Conservation (phyloP, 306 rosid genomes). For the Prunus mongolica region DNA sequence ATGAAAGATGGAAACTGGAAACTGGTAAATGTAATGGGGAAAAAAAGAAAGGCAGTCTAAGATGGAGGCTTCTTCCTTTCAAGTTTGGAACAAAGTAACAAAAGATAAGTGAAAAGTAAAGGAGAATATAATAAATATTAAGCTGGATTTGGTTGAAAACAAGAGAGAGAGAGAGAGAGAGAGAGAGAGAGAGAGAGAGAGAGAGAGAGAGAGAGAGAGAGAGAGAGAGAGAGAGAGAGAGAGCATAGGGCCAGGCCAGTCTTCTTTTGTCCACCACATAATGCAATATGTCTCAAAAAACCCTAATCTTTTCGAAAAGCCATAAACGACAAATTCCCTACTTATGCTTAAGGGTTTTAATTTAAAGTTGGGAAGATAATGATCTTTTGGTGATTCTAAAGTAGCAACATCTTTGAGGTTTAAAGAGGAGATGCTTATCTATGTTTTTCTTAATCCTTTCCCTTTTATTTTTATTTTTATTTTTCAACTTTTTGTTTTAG, state of each 20-base stretch:
- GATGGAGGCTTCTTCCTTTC: conserved; percentile 51
- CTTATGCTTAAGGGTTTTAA: conserved; percentile 63
- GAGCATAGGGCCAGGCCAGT: conserved; percentile 18
- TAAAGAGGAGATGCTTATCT: conserved; percentile 73
- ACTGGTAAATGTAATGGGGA: neutral
- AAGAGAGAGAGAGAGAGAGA: neutral
- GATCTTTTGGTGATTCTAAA: conserved; percentile 90
- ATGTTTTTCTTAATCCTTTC: conserved; percentile 44
- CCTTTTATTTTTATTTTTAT: neutral
- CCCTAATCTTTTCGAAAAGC: conserved; percentile 60
- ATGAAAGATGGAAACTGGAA: conserved; percentile 23
- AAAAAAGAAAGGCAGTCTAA: conserved; percentile 26
- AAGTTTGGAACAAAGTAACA: conserved; percentile 28
- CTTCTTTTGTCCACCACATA: conserved; percentile 30
- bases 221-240: conserved; percentile 16
- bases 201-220: neutral
- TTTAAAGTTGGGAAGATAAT: conserved; percentile 63
- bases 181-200: conserved; percentile 19
- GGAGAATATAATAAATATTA: conserved; percentile 25
- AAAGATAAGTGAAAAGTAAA: conserved; percentile 26
- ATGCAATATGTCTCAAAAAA: conserved; percentile 40
- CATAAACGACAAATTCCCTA: conserved; percentile 77
- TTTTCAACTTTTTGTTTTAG: conserved; percentile 21
- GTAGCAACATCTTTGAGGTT: conserved; percentile 72
- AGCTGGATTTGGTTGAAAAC: conserved; percentile 25